Conservation (phyloP, 148 eudicot species). For the Fagopyrum esculentum region DNA sequence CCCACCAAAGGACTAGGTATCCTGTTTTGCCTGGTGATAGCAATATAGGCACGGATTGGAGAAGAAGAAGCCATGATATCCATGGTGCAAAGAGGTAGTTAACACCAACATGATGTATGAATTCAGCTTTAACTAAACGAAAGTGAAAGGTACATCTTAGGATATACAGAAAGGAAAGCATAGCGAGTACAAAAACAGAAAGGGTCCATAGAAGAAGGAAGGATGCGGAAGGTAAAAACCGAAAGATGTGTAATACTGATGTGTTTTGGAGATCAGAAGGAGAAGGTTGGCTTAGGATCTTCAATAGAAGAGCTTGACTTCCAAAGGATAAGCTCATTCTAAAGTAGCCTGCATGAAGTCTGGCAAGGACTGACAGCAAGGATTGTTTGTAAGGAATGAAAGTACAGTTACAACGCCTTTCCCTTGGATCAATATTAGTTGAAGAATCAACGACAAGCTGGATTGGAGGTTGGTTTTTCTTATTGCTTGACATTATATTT, state of each 20-base stretch:
- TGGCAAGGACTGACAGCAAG: slow-evolving; percentile 23
- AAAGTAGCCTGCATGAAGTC: slow-evolving; percentile 57
- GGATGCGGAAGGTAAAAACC: slow-evolving; percentile 23
- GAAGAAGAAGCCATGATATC: slow-evolving; percentile 35
- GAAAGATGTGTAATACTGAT: slow-evolving; percentile 19
- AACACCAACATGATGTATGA: slow-evolving; percentile 29
- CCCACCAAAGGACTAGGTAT: slow-evolving; percentile 34
- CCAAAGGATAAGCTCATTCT: slow-evolving; percentile 44
- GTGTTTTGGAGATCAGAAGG: slow-evolving; percentile 7
- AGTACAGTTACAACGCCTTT: slow-evolving; percentile 4
- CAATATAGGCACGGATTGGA: slow-evolving; percentile 26
- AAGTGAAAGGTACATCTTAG: slow-evolving; percentile 41
- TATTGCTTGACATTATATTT: slow-evolving; percentile 22
- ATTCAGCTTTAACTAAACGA: slow-evolving; percentile 42
- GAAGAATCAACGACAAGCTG: slow-evolving; percentile 26
- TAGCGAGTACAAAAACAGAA: slow-evolving; percentile 24
- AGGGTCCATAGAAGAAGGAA: slow-evolving; percentile 34
- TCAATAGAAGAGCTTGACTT: slow-evolving; percentile 46
- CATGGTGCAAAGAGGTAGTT: slow-evolving; percentile 39
- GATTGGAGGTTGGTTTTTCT: slow-evolving; percentile 23
- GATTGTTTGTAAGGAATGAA: slow-evolving; percentile 14
- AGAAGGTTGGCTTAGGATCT: slow-evolving; percentile 26
- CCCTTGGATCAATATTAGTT: slow-evolving; percentile 7
- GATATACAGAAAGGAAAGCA: slow-evolving; percentile 33
- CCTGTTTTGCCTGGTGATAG: slow-evolving; percentile 9